Base-by-base conservation (phyloP, 345 rosid species). In the Hibiscus trionum region DNA sequence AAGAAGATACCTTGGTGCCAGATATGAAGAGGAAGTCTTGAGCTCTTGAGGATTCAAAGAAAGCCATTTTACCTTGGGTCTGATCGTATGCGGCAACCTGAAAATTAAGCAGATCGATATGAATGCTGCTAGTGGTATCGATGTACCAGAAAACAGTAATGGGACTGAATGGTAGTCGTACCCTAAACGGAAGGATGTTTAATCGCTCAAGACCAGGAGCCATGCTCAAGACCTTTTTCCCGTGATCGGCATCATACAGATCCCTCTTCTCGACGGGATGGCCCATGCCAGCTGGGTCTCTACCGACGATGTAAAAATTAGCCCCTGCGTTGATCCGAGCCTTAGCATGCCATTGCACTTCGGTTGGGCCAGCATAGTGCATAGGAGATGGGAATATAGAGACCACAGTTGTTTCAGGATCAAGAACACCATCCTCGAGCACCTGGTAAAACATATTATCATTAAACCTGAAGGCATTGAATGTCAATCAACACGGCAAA, bases 261-360 rank as follows among this genome's bases (percentile, higher is more conserved):
- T 95, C 99, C 78, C 97, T 86, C 78, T 95, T 90, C 86, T 91
- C 97, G 44, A 88, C 83, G 0, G 99, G 99, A 76, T 95, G 99
- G 73, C 97, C 79, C 99, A 95, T 95, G 70, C 99, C 99, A 10
- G 99, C 99, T 3, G 99, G 99, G 73, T 95, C 97, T 77, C 99
- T 83, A 77, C 99, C 99, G 12, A 95, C 99, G 57, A 95, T 95
- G 83, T 95, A 95, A 56, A 95, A 95, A 85, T 95, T 89, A 65
- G 99, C 99, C 69, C 99, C 99, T 0, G 99, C 99, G 69, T 95
- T 95, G 72, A 95, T 91, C 73, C 99, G 86, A 72, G 97, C 97
- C 80, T 95, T 95, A 39, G 99, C 99, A 33, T 95, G 99, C 99
- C 99, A 95, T 78, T 95, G 99, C 77, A 95, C 99, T 86, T 95